Evolutionary conservation across 2,329 filamentous ascomycete genomes (phyloP).

Genomic region (Chaetomiaceae sp.): DNA sequence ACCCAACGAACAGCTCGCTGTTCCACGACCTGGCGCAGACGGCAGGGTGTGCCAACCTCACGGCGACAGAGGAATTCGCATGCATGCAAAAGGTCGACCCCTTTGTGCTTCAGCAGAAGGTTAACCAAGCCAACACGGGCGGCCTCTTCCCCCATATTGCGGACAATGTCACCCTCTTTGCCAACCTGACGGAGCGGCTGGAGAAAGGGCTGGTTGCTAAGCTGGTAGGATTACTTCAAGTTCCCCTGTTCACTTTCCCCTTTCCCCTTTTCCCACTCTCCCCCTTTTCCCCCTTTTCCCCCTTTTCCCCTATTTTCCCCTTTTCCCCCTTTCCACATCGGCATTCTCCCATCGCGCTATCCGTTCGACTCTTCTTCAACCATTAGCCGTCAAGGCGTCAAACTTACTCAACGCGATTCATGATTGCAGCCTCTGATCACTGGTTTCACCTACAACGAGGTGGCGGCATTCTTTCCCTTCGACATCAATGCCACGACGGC

Average conservation of each 20-base stretch:
- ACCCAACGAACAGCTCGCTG: not conserved
- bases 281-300: no score
- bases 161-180: not conserved
- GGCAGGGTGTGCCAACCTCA: conserved; percentile 1
- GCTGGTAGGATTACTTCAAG: not conserved
- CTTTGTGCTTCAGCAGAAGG: not conserved
- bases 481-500: not conserved
- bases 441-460: conserved; percentile 1
- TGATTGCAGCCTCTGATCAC: not conserved
- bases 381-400: no score
- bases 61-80: not conserved
- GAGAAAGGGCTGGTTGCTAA: conserved; percentile 1
- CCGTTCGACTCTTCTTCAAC: no score
- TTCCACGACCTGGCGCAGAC: conserved; percentile 1
- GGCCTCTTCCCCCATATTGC: not conserved
- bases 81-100: conserved; percentile 5
- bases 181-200: not conserved
- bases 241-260: no score
- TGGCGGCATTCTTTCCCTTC: conserved; percentile 1
- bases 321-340: no score
- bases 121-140: not conserved
- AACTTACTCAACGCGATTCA: not conserved
- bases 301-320: no score
- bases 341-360: no score
- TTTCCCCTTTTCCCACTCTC: no score